These are phyloP conservation scores for Penicillium sp. DNA, from an alignment of 2,329 filamentous ascomycete species.

Conservation along the genomic window DNA sequence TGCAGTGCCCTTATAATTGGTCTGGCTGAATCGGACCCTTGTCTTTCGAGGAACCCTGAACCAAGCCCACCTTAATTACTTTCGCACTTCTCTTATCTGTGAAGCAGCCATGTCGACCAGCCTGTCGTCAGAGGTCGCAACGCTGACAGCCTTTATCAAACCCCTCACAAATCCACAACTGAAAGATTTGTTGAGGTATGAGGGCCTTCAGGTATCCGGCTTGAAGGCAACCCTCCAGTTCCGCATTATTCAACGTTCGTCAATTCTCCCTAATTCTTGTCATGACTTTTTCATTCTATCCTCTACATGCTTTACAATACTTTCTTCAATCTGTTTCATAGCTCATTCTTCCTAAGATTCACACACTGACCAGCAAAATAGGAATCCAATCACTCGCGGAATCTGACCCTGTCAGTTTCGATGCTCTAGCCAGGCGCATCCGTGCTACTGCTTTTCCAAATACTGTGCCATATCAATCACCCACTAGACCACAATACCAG, in stretches of 20 bases:
- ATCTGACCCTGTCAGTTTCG: slow-evolving; percentile 21
- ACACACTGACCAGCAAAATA: slow-evolving; percentile 16
- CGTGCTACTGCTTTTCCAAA: slow-evolving; percentile 31
- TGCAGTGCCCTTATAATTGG: slow-evolving; percentile 18
- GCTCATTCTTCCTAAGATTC: background rate
- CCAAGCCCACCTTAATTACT: slow-evolving; percentile 16
- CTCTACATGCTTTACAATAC: background rate
- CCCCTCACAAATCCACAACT: slow-evolving; percentile 64
- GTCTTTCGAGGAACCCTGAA: slow-evolving; percentile 4
- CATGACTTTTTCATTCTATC: background rate
- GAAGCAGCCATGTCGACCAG: slow-evolving; percentile 37
- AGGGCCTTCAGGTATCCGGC: slow-evolving; percentile 73
- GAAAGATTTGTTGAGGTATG: slow-evolving; percentile 70
- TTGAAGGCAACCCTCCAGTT: slow-evolving; percentile 79
- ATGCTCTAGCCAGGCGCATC: slow-evolving; percentile 34
- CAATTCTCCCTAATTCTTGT: slow-evolving; percentile 6
- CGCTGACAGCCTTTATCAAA: slow-evolving; percentile 49
- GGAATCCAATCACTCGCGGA: slow-evolving; percentile 4
- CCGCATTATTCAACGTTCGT: slow-evolving; percentile 75
- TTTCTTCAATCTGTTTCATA: background rate
- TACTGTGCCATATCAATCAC: slow-evolving; percentile 25
- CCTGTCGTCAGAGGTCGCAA: slow-evolving; percentile 41
- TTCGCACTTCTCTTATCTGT: slow-evolving; percentile 8
- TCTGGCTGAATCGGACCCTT: slow-evolving; percentile 22
- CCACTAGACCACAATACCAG: slow-evolving; percentile 26